Evolutionary conservation across 345 rosid genomes (phyloP).

Genomic region (Heritiera littoralis): DNA sequence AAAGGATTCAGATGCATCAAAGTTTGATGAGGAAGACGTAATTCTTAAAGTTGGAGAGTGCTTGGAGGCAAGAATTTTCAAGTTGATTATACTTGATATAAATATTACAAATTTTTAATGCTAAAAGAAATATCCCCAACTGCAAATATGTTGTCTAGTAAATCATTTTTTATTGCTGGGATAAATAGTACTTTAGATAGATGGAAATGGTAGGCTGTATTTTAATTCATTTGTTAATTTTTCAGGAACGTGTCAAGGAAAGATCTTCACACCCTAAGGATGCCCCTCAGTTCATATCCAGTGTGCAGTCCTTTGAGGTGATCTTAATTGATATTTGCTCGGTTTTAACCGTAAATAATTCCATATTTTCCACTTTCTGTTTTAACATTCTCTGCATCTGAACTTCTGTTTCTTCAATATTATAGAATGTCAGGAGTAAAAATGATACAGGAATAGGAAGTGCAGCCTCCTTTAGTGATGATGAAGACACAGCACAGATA

Average conservation of each 20-base stretch:
- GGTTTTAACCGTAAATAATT: background rate
- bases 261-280: constrained; percentile 65
- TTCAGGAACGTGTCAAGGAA: constrained; percentile 86
- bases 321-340: constrained; percentile 11
- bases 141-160: background rate
- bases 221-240: constrained; percentile 23
- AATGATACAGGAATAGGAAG: constrained; percentile 50
- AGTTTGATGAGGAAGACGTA: constrained; percentile 73
- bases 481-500: constrained; percentile 68
- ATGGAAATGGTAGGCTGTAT: background rate
- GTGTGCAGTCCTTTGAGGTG: constrained; percentile 65
- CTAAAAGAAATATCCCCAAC: constrained; percentile 8
- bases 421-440: constrained; percentile 55
- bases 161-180: background rate
- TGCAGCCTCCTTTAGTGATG: constrained; percentile 84
- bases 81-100: background rate
- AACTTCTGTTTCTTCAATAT: constrained; percentile 20
- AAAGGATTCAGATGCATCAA: constrained; percentile 65
- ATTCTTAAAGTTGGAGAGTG: constrained; percentile 92
- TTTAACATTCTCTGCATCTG: constrained; percentile 24
- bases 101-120: background rate
- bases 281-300: constrained; percentile 48
- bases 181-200: background rate
- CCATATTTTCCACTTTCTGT: background rate
- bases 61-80: constrained; percentile 71